Evolutionary conservation across 208 protist genomes (phyloP), one percentile per base, ranked within the genome.

Genomic region (Leptomonas pyrrhocoris): DNA sequence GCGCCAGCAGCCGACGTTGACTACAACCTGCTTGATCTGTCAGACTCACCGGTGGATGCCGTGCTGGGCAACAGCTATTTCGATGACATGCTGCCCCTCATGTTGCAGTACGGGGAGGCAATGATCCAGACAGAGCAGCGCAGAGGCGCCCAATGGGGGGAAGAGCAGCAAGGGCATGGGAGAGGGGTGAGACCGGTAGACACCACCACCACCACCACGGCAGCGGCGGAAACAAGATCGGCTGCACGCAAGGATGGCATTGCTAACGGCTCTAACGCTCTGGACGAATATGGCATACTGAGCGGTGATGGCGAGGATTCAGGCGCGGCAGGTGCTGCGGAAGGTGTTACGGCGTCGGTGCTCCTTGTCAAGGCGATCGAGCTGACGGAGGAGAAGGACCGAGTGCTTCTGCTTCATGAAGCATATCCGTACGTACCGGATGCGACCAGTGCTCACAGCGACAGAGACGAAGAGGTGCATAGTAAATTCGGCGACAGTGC

Each of bases 61-160:
- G 13, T 66, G 31, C 19, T 66, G 7, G 46, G 5, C 16, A 53
- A 43, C 31, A 28, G 31, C 9, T 66, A 66, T 31, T 66, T 66
- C 18, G 60, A 66, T 21, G 60, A 46, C 23, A 55, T 66, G 60
- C 31, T 66, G 43, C 46, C 60, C 2, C 6, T 66, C 23, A 55
- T 66, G 60, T 46, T 66, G 60, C 60, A 55, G 46, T 66, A 30
- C 60, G 60, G 60, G 1, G 60, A 66, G 3, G 43, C 60, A 12
- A 55, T 66, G 60, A 4, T 66, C 15, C 25, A 19, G n/a, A 49
- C 46, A 13, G 25, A 21, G 31, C 60, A 66, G 46, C 60, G 60
- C 2, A 15, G 46, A 5, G n/a, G n/a, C n/a, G n/a, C n/a, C n/a
- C 38, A 55, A 1, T 8, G 23, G 5, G 30, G 46, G 11, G 5